These are phyloP conservation scores for Mrakia blollopis DNA, from an alignment of 768 basidiomycete species.

Conservation along the genomic window DNA sequence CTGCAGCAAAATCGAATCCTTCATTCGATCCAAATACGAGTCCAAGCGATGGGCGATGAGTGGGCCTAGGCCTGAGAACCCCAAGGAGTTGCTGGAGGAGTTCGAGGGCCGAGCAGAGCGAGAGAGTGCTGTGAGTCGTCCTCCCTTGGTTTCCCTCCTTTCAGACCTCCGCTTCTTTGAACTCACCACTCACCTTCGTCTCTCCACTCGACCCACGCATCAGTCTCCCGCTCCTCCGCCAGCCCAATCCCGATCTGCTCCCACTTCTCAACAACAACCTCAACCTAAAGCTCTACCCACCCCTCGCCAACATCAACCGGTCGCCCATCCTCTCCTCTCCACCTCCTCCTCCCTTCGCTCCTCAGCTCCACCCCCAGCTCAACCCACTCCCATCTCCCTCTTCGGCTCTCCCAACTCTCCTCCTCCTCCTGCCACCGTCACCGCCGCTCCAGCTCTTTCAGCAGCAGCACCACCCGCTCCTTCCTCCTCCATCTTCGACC, in stretches of 20 bases:
- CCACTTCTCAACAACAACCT: slow-evolving; percentile 38
- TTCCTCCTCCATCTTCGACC: slow-evolving; percentile 56
- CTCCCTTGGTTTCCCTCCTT: background rate
- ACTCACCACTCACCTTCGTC: background rate
- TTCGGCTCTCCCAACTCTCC: slow-evolving; percentile 29
- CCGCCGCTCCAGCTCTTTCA: slow-evolving; percentile 35
- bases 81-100: slow-evolving; percentile 60
- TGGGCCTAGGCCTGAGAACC: slow-evolving; percentile 77
- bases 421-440: slow-evolving; percentile 9
- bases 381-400: slow-evolving; percentile 15
- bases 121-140: background rate
- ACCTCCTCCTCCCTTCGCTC: slow-evolving; percentile 42
- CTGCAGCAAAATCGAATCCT: slow-evolving; percentile 93
- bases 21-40: slow-evolving; percentile 96
- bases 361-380: slow-evolving; percentile 23
- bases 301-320: background rate
- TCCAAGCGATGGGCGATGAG: slow-evolving; percentile 85
- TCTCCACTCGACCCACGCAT: no score
- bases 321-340: slow-evolving; percentile 43
- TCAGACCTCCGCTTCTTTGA: background rate
- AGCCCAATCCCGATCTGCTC: slow-evolving; percentile 40
- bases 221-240: background rate
- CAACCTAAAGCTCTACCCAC: slow-evolving; percentile 35
- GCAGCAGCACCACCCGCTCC: slow-evolving; percentile 35
- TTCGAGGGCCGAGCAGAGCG: slow-evolving; percentile 37